phyloP scores from a whole-genome alignment of 2,329 filamentous ascomycete species.

The Xylariaceae sp. region DNA sequence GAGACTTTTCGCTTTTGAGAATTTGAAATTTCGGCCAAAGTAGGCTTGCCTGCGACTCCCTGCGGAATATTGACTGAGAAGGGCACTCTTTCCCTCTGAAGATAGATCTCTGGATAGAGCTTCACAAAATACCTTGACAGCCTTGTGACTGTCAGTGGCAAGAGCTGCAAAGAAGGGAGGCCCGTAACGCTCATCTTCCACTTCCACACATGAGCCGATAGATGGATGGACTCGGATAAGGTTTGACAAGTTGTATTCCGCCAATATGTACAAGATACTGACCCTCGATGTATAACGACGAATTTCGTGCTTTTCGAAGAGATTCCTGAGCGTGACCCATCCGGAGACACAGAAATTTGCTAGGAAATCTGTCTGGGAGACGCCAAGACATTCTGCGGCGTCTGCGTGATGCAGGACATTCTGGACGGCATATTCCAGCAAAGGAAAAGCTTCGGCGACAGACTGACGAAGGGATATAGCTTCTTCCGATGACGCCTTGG shows the following conservation, averaged over 20 bases:
- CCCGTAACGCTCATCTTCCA: neutral
- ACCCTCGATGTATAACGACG: neutral
- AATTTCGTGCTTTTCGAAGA: neutral
- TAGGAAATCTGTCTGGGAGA: neutral
- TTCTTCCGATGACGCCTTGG: neutral
- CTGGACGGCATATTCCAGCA: slow-evolving; percentile 9
- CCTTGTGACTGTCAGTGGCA: neutral
- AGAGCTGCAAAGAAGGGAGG: neutral
- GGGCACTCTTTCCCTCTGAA: too few relatives aligned
- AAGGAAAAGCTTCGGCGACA: slow-evolving; percentile 9
- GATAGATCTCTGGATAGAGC: neutral
- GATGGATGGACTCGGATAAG: neutral
- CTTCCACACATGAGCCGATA: neutral
- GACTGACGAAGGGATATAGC: neutral
- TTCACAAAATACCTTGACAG: neutral
- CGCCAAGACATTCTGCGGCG: slow-evolving; percentile 4
- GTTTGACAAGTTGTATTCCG: neutral
- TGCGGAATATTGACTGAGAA: neutral
- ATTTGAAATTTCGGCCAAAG: neutral
- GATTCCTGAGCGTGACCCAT: neutral
- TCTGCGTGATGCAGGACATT: slow-evolving; percentile 18
- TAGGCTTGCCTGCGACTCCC: neutral
- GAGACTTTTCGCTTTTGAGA: neutral
- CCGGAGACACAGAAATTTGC: neutral
- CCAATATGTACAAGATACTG: neutral